Evolutionary conservation across 73 alveolate species (phyloP), one percentile per base, ranked within the genome.

Genomic region (Paramecium sexaurelia): DNA sequence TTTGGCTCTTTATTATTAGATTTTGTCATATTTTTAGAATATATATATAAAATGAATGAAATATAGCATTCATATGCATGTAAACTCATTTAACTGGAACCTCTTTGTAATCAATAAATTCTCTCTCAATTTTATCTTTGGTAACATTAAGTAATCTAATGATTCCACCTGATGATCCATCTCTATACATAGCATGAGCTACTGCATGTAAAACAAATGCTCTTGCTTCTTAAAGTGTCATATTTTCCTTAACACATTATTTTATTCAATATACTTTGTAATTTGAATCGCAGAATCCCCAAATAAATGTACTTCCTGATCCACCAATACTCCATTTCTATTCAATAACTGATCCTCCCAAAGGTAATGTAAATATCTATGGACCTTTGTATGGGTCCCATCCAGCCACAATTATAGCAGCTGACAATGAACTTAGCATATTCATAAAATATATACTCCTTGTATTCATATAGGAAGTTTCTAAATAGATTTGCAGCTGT

Each of bases 331-430:
- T 92, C 93, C 95, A 92, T 41, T 94, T 56, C 85, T 93, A 91
- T 92, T 96, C 94, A 11, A 87, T 85, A 39, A 92, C 13, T n/a
- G 96, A 92, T 27, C 97, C 97, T 55, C 99, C 98, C 43, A 92
- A 92, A 57, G 95, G 95, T 22, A 93, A 94, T 55, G 91, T 92
- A 83, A 90, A 96, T 55, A 96, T 91, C 36, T 96, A 92, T 66
- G 97, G 95, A n/a, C 99, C 99, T 88, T 97, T 97, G 29, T 92
- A 92, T 35, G 97, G 98, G 86, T 97, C 99, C 96, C 96, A 93
- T 27, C 99, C 99, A 33, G 97, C 96, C 67, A 97, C 98, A 32
- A 97, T 95, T 92, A 97, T 93, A 32, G 99, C 95, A 71, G 98
- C 98, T 55, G 95, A 92, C 55, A 97, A 91, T 75, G 92, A 91